A percentile compares a stretch with the other conserved stretches of the same genome.
Conservation (phyloP, 305 asterid genomes). For the Petunia hybrid region DNA sequence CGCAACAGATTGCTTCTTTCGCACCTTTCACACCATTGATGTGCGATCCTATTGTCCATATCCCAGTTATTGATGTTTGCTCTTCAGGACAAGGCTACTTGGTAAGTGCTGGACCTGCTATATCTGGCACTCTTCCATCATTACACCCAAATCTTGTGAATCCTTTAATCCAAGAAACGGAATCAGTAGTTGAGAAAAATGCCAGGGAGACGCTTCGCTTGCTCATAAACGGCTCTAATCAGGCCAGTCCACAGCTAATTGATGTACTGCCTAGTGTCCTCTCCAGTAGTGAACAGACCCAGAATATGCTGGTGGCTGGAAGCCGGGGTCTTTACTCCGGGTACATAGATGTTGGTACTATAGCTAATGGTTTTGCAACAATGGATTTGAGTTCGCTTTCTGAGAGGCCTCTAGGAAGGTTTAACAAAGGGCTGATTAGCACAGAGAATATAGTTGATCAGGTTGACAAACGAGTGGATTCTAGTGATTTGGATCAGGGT, state of each 20-base stretch:
- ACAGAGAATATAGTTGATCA: constrained; percentile 44
- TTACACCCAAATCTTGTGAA: constrained; percentile 56
- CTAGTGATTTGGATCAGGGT: constrained; percentile 43
- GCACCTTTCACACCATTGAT: constrained; percentile 82
- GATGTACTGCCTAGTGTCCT: constrained; percentile 63
- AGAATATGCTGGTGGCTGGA: constrained; percentile 55
- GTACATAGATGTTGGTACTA: constrained; percentile 51
- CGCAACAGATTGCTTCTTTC: constrained; percentile 82
- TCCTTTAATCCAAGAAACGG: constrained; percentile 64
- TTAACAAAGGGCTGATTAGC: constrained; percentile 31
- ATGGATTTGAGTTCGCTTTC: constrained; percentile 56
- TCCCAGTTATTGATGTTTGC: constrained; percentile 84
- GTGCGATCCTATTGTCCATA: constrained; percentile 88
- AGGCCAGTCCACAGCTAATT: constrained; percentile 56
- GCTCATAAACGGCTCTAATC: constrained; percentile 78
- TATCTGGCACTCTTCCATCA: constrained; percentile 64
- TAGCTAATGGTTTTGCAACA: constrained; percentile 48
- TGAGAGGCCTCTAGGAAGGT: constrained; percentile 42
- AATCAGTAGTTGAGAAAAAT: constrained; percentile 70
- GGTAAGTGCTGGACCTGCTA: constrained; percentile 76
- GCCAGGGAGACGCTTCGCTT: constrained; percentile 89
- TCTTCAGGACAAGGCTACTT: constrained; percentile 95
- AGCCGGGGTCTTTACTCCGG: constrained; percentile 75
- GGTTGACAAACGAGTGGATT: constrained; percentile 53
- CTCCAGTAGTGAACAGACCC: constrained; percentile 44